Conservation (phyloP, 2,329 filamentous ascomycete species). For the Diaporthe sp. region DNA sequence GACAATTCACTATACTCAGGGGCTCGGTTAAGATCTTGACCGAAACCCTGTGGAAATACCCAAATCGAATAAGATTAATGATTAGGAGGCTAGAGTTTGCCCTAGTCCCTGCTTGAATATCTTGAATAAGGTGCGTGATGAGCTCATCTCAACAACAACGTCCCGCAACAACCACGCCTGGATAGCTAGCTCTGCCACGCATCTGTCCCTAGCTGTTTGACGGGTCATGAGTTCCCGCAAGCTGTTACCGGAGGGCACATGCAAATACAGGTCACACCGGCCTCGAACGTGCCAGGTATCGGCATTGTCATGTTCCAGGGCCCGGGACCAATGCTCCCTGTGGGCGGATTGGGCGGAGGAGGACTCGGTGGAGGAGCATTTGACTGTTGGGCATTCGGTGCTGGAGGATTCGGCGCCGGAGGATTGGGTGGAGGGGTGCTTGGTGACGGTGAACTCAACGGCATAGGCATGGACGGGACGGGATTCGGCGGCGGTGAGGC, state of each 20-base stretch:
- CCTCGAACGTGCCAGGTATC: constrained; percentile 24
- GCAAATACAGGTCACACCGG: constrained; percentile 10
- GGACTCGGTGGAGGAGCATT: neutral
- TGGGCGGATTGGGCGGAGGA: constrained; percentile 53
- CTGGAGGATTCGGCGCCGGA: neutral
- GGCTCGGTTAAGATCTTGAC: neutral
- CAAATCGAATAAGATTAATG: neutral
- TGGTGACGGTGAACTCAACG: neutral
- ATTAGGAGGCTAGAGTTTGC: neutral
- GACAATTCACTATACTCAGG: neutral
- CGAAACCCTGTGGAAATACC: neutral
- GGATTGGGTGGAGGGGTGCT: neutral
- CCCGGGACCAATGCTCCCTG: constrained; percentile 71
- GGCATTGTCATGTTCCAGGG: constrained; percentile 13
- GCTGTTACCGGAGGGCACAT: constrained; percentile 19
- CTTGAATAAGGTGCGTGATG: neutral
- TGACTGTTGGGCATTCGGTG: neutral
- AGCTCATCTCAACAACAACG: neutral
- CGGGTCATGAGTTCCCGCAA: neutral
- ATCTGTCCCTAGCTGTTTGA: too few species aligned
- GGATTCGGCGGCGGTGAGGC: neutral
- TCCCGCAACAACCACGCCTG: neutral
- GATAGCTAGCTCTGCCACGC: neutral
- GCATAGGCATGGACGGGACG: neutral
- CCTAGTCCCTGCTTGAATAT: neutral